A percentile compares a stretch with the other conserved stretches of the same genome.
These are phyloP conservation scores for Phyllachora maydis DNA, from an alignment of 2,329 filamentous ascomycete species.

Conservation along the genomic window DNA sequence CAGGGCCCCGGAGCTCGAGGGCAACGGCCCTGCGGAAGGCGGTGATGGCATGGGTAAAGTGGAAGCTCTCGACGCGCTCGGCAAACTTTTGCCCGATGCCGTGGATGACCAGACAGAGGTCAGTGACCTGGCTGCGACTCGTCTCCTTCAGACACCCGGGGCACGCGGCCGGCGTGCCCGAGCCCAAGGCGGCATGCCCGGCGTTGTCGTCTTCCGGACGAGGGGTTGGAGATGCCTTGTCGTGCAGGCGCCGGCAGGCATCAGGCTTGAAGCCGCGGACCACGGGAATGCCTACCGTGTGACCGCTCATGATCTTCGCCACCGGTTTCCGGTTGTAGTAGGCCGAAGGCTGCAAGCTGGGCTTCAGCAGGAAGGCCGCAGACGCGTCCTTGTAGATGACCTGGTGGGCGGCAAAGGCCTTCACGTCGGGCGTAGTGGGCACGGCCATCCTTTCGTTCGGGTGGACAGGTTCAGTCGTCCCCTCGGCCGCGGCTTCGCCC, in stretches of 20 bases:
- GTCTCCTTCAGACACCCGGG: slow-evolving; percentile 42
- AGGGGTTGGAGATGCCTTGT: slow-evolving; percentile 15
- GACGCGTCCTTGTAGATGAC: slow-evolving; percentile 68
- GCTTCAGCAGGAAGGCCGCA: slow-evolving; percentile 70
- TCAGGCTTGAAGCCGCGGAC: slow-evolving; percentile 69
- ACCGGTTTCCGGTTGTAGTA: slow-evolving; percentile 71
- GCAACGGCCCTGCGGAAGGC: slow-evolving; percentile 73
- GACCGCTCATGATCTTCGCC: slow-evolving; percentile 64
- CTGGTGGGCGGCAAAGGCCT: slow-evolving; percentile 52
- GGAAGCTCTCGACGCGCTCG: slow-evolving; percentile 84
- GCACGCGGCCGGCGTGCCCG: slow-evolving; percentile 15
- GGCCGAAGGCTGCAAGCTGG: slow-evolving; percentile 63
- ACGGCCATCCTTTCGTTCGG: slow-evolving; percentile 16
- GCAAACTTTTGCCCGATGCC: slow-evolving; percentile 95
- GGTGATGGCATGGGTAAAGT: slow-evolving; percentile 94
- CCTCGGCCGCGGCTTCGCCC: slow-evolving; percentile 36
- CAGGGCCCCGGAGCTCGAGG: slow-evolving; percentile 54
- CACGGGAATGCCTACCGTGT: slow-evolving; percentile 69
- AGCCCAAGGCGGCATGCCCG: not conserved
- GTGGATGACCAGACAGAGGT: slow-evolving; percentile 79
- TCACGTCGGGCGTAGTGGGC: slow-evolving; percentile 19
- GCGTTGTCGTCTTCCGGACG: slow-evolving; percentile 2
- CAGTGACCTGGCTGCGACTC: slow-evolving; percentile 51
- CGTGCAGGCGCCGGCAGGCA: slow-evolving; percentile 54
- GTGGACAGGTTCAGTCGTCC: slow-evolving; percentile 21